Percentiles rank a stretch among this genome's conserved stretches.
Evolutionary conservation across 2,329 filamentous ascomycete species (phyloP).

Genomic region (Nannizziopsis barbatae): DNA sequence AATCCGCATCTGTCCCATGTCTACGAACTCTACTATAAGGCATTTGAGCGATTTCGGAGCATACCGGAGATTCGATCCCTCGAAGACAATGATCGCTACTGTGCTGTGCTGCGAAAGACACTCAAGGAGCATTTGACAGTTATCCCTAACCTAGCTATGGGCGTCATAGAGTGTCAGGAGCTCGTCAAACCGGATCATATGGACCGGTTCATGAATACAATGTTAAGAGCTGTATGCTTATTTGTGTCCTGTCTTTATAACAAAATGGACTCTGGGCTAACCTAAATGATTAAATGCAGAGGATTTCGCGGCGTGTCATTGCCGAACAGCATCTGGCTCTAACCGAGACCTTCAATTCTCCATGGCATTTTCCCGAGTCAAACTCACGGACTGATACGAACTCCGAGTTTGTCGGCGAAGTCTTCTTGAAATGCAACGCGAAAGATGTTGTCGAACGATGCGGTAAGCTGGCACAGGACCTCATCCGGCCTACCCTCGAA

Average conservation of each 20-base stretch:
- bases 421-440: constrained; percentile 86
- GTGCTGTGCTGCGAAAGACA: constrained; percentile 65
- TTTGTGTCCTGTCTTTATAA: not conserved
- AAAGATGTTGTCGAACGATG: constrained; percentile 79
- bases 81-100: constrained; percentile 82
- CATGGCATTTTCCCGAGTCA: constrained; percentile 76
- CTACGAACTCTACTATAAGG: constrained; percentile 91
- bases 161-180: constrained; percentile 78
- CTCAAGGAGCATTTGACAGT: constrained; percentile 82
- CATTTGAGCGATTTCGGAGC: constrained; percentile 84
- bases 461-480: constrained; percentile 60
- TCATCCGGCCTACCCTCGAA: constrained; percentile 66
- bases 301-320: constrained; percentile 91
- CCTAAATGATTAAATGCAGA: constrained; percentile 37
- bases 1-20: constrained; percentile 89
- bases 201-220: constrained; percentile 90
- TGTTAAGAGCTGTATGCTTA: constrained; percentile 64
- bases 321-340: constrained; percentile 93
- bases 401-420: constrained; percentile 84
- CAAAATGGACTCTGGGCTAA: not conserved
- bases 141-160: constrained; percentile 89
- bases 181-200: constrained; percentile 70
- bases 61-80: constrained; percentile 72
- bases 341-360: constrained; percentile 84
- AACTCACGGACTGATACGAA: constrained; percentile 52